phyloP scores from a whole-genome alignment of 257 asterid species.

The Nemophila menziesii region DNA sequence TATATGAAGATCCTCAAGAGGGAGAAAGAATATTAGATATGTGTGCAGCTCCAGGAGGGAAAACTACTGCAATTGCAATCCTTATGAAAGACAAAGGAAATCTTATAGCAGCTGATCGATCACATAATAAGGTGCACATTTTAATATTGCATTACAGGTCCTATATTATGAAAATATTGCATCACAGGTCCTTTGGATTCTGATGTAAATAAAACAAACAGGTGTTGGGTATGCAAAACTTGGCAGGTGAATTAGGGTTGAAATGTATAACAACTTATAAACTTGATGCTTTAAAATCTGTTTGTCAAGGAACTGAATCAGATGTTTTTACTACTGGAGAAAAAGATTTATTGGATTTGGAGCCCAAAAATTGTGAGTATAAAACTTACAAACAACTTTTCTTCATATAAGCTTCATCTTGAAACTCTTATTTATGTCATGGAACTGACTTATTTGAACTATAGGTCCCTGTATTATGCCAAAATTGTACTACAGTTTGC shows the following conservation, averaged over 20 bases:
- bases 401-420: not conserved
- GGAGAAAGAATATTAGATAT: conserved; percentile 88
- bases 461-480: no score
- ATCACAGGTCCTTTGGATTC: not conserved
- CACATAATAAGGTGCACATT: conserved; percentile 97
- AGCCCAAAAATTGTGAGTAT: conserved; percentile 10
- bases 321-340: conserved; percentile 22
- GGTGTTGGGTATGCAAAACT: conserved; percentile 77
- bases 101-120: conserved; percentile 80
- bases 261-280: conserved; percentile 63
- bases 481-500: no score
- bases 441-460: no score
- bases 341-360: conserved; percentile 15
- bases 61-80: conserved; percentile 90
- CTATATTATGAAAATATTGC: no score
- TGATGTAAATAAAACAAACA: conserved; percentile 16
- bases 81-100: conserved; percentile 96
- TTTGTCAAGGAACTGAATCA: conserved; percentile 26
- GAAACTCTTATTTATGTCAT: not conserved
- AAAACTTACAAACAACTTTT: no score
- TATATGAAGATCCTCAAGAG: conserved; percentile 64
- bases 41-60: conserved; percentile 99
- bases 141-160: conserved; percentile 48
- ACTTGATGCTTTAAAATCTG: conserved; percentile 86
- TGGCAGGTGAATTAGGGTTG: conserved; percentile 79